Percentiles rank a stretch among this genome's conserved stretches.
Conservation (phyloP, 192 early-diverging fungal species). For the Physocladia obscura region DNA sequence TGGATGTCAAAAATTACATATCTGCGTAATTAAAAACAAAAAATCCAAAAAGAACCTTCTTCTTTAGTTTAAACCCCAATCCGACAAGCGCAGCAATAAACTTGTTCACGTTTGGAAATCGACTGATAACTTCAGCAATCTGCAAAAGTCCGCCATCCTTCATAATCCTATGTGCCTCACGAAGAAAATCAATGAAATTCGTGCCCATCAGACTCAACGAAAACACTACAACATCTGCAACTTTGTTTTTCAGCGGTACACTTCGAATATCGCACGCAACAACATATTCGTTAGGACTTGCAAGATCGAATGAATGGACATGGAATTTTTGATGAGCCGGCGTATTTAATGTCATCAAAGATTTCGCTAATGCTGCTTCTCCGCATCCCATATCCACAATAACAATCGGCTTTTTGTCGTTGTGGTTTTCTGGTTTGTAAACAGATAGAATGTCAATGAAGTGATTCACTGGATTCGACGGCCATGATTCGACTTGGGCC, state of each 20-base stretch:
- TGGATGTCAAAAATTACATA: not conserved
- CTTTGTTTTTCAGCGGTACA: slow-evolving; percentile 65
- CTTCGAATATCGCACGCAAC: slow-evolving; percentile 85
- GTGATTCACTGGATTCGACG: slow-evolving; percentile 87
- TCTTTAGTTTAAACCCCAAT: slow-evolving; percentile 74
- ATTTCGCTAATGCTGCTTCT: slow-evolving; percentile 82
- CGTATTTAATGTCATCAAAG: slow-evolving; percentile 44
- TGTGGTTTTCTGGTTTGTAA: slow-evolving; percentile 38
- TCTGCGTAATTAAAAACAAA: not conserved
- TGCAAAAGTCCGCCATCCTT: slow-evolving; percentile 82
- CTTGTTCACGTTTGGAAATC: slow-evolving; percentile 75
- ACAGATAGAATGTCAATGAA: slow-evolving; percentile 67
- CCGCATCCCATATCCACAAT: slow-evolving; percentile 96
- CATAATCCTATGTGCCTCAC: slow-evolving; percentile 84
- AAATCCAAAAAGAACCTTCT: slow-evolving; percentile 51
- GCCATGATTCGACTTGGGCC: slow-evolving; percentile 88
- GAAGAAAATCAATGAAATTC: slow-evolving; percentile 87
- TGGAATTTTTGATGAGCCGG: not conserved
- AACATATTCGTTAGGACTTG: slow-evolving; percentile 42
- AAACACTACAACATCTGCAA: slow-evolving; percentile 85
- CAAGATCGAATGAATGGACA: slow-evolving; percentile 17
- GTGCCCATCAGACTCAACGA: slow-evolving; percentile 96
- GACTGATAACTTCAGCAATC: slow-evolving; percentile 92
- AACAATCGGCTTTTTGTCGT: slow-evolving; percentile 40
- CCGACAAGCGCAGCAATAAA: slow-evolving; percentile 72